Evolutionary conservation across 208 protist species (phyloP), one percentile per base, ranked within the genome.

Genomic region (Acanthamoeba castellanii): DNA sequence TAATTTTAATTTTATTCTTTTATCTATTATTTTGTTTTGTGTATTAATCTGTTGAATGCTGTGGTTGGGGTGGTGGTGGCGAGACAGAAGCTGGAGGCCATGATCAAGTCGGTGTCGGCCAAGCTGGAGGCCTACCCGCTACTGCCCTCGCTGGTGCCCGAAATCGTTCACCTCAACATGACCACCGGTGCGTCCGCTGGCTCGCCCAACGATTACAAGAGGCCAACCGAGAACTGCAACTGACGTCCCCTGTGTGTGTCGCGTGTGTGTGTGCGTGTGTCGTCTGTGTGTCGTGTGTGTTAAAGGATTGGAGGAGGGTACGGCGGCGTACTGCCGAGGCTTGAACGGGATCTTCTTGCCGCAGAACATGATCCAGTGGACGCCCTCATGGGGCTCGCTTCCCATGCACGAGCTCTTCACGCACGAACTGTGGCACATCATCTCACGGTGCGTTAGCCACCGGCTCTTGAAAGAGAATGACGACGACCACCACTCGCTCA

Each of bases 361-460:
- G 7, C 30, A 32, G 20, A 84, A 84, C 27, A 84, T 84, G 76
- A 37, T 84, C 47, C 2, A 37, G 32, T 84, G 76, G 76, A 7
- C 2, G 34, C 42, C 25, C 76, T 57, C 76, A 9, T 64, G 59
- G 59, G 68, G 32, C 32, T 57, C 76, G 11, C 76, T 84, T 37
- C 76, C 76, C 34, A 84, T 84, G 76, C 76, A 13, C 76, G 37
- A 84, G 37, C 76, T 84, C 45, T 84, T 84, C 45, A 84, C 76
- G 20, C 76, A 84, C 27, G 76, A 84, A 37, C 76, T 84, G 13
- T 84, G 76, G 76, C 76, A 84, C 45, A 84, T 84, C 76, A 84
- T 84, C 32, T 84, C 76, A 3, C 25, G 72, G 72, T 81, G 42
- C 25, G n/a, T n/a, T n/a, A n/a, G n/a, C n/a, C n/a, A n/a, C n/a